Percentiles rank a stretch among this genome's conserved stretches.
Evolutionary conservation across 176 grass and related monocot species (phyloP).

Genomic region (Musa beccarii): DNA sequence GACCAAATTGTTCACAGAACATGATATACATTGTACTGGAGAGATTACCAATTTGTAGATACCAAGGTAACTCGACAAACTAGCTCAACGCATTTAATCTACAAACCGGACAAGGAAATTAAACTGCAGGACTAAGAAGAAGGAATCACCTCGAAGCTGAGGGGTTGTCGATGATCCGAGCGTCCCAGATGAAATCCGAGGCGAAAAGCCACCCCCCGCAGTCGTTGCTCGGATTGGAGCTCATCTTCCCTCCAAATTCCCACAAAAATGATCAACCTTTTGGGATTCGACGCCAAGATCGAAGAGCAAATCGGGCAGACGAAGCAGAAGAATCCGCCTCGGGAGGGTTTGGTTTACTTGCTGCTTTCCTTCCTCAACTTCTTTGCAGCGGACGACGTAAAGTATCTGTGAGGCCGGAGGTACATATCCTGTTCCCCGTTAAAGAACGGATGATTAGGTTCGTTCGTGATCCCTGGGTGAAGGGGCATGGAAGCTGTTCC

Average conservation of each 20-base stretch:
- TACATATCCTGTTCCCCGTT: too few relatives aligned
- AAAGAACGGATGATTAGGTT: too few relatives aligned
- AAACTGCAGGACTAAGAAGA: neutral
- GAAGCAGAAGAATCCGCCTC: neutral
- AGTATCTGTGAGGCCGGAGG: too few relatives aligned
- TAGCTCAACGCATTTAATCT: neutral
- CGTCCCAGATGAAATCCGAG: conserved; percentile 4
- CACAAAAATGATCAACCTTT: neutral
- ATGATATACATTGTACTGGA: neutral
- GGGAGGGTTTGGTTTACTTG: too few relatives aligned
- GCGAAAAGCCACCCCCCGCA: neutral
- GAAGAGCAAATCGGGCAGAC: neutral
- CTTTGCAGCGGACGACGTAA: too few relatives aligned
- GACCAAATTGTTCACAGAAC: neutral
- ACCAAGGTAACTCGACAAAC: neutral
- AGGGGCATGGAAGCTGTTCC: neutral
- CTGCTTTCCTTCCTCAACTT: too few relatives aligned
- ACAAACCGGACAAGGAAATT: neutral
- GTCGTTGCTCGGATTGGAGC: neutral
- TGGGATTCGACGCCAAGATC: neutral
- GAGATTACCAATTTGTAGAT: neutral
- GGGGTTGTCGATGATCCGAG: neutral
- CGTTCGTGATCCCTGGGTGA: too few relatives aligned
- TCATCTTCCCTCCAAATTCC: neutral
- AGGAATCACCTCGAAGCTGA: conserved; percentile 7